phyloP scores from a whole-genome alignment of 176 grass and related monocot genomes.

The Ensete glaucum region DNA sequence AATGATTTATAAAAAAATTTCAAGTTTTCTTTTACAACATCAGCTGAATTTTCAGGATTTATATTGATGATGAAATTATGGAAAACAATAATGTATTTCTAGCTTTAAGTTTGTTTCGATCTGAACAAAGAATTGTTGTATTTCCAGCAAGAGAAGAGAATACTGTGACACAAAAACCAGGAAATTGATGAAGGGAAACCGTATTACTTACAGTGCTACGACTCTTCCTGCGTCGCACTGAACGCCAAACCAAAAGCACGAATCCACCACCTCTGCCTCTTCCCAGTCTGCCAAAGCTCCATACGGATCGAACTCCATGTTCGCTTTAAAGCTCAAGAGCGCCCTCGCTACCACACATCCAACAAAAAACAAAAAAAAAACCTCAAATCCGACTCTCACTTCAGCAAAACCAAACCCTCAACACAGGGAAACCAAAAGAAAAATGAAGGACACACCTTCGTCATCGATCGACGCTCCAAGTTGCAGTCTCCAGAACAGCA shows the following conservation, averaged over 20 bases:
- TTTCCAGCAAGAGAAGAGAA: neutral
- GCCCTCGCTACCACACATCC: neutral
- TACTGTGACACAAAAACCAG: neutral
- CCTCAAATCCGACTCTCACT: neutral
- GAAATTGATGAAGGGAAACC: neutral
- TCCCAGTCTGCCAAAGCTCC: slow-evolving; percentile 12
- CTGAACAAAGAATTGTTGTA: neutral
- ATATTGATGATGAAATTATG: neutral
- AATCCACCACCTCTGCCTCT: neutral
- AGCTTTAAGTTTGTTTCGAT: neutral
- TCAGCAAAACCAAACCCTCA: neutral
- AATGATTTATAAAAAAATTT: too few relatives aligned
- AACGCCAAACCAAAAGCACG: slow-evolving; percentile 13
- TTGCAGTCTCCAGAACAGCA: neutral
- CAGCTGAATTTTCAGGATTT: neutral
- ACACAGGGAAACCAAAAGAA: neutral
- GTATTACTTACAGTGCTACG: slow-evolving; percentile 10
- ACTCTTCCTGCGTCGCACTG: slow-evolving; percentile 5
- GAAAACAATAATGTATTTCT: neutral
- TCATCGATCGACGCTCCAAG: neutral
- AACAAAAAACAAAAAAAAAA: too few relatives aligned
- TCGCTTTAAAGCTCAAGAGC: slow-evolving; percentile 4
- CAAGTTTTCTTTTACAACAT: neutral
- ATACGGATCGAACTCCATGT: slow-evolving; percentile 12
- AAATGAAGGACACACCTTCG: neutral